These are phyloP conservation scores for Plantago coronopus DNA, from an alignment of 305 asterid genomes.

Conservation along the genomic window DNA sequence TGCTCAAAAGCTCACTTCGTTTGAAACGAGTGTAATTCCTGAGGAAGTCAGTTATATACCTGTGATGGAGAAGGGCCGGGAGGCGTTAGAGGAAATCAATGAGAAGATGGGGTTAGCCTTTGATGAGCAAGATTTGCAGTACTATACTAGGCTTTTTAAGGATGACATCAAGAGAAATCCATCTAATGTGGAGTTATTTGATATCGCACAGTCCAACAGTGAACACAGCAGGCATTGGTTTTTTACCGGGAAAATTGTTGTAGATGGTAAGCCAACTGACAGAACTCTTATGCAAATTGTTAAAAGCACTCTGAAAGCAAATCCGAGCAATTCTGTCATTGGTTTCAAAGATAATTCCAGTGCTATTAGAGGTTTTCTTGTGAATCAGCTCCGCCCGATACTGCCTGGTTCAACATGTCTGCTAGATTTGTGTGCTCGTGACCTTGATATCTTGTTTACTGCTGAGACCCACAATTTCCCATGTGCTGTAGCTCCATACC, in stretches of 20 bases:
- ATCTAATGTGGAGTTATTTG: conserved; percentile 84
- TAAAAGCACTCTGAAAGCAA: conserved; percentile 73
- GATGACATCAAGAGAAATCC: conserved; percentile 81
- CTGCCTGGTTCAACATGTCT: conserved; percentile 76
- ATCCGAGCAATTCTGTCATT: conserved; percentile 86
- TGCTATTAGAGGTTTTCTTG: conserved; percentile 80
- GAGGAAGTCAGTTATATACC: conserved; percentile 73
- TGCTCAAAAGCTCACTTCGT: conserved; percentile 64
- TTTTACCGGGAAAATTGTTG: conserved; percentile 75
- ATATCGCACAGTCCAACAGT: conserved; percentile 96
- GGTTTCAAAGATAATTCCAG: conserved; percentile 98
- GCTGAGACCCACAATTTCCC: conserved; percentile 98
- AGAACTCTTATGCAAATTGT: conserved; percentile 91
- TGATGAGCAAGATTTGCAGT: conserved; percentile 89
- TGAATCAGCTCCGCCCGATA: conserved; percentile 59
- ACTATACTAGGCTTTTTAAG: conserved; percentile 78
- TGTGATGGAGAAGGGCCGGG: conserved; percentile 82
- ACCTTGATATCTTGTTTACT: conserved; percentile 76
- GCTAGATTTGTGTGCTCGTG: conserved; percentile 43
- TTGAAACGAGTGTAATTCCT: conserved; percentile 57
- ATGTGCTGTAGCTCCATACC: conserved; percentile 97
- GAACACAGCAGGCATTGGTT: conserved; percentile 99
- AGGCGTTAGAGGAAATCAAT: conserved; percentile 86
- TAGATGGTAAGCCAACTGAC: conserved; percentile 71
- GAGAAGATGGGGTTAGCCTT: conserved; percentile 91